Evolutionary conservation across 352 stramenopile genomes (phyloP), one percentile per base, ranked within the genome.

Genomic region (Phytophthora palmivora): DNA sequence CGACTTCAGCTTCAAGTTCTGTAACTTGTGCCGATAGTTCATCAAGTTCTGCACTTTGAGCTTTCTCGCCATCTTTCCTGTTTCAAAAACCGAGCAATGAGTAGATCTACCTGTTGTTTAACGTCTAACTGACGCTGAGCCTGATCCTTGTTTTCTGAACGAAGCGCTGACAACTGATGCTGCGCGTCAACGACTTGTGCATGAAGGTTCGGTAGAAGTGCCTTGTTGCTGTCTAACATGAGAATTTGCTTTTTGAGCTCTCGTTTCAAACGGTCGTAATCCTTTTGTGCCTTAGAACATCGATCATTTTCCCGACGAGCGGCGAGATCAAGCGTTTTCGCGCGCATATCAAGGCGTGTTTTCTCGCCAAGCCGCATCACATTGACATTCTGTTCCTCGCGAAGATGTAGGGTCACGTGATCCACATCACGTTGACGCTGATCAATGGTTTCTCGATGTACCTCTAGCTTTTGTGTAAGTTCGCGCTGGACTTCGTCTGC

Each of bases 371-470:
- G 58, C 4, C 84, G 76, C 56, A 89, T 61, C 7, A 91, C 78
- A 33, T 93, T 87, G 24, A 84, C 87, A 67, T 95, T 91, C 43
- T 92, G 80, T 65, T 96, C 88, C 19, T 97, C 85, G 8, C 84
- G 83, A 18, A 98, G 60, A 28, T 96, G 91, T 37, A 95, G 64
- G 12, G 76, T 91, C 26, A 98, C 84, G 55, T 94, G 82, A 56
- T 96, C 89, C 12, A 97, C 85, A 65, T 98, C 91, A n/a, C 88
- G 88, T 58, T 97, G 88, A 0, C 91, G 87, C 62, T 98, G 86
- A 47, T 96, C 89, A 42, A 97, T 93, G 41, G 87, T 97, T 6
- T 96, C 85, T 33, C 90, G 82, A 63, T 97, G 91, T 5, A 97
- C 71, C 16, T 98, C 89, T 10, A 97, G 65, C 53, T 96, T 96